These are phyloP conservation scores for Cutaneotrichosporon sp. DNA, from an alignment of 1,284 basidiomycete genomes.

Conservation along the genomic window DNA sequence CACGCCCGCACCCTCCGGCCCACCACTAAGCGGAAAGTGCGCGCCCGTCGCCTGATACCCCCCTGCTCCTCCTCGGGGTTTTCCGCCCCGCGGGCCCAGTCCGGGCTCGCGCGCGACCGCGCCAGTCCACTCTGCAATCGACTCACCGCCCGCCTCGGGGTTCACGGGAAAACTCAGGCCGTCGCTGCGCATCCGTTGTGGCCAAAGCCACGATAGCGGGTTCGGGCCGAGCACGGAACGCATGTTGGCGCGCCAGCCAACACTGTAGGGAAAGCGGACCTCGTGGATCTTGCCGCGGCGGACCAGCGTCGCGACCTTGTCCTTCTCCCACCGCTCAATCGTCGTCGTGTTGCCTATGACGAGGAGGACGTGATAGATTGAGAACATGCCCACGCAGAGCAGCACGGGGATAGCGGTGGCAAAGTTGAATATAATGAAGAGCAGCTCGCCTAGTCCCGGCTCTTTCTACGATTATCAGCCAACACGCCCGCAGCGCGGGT, in stretches of 20 bases:
- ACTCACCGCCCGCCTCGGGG: conserved; percentile 68
- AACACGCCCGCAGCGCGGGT: neutral
- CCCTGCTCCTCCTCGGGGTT: too few relatives aligned
- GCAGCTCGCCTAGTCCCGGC: conserved; percentile 62
- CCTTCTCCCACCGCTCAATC: conserved; percentile 97
- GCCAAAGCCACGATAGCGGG: conserved; percentile 74
- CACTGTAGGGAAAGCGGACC: conserved; percentile 90
- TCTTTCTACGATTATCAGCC: conserved; percentile 63
- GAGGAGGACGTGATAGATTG: conserved; percentile 82
- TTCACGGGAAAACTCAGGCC: conserved; percentile 73
- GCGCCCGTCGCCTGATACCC: neutral
- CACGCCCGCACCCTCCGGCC: neutral
- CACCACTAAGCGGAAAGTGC: conserved; percentile 1
- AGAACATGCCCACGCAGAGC: conserved; percentile 78
- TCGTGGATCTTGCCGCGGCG: conserved; percentile 79
- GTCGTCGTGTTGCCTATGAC: conserved; percentile 84
- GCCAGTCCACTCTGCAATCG: conserved; percentile 48
- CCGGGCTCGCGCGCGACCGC: conserved; percentile 26
- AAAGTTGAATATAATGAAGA: conserved; percentile 84
- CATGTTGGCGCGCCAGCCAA: conserved; percentile 69
- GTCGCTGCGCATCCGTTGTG: conserved; percentile 56
- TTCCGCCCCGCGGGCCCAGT: neutral
- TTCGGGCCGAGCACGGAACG: conserved; percentile 69
- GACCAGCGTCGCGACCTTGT: conserved; percentile 80
- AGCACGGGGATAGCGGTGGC: conserved; percentile 78